A percentile compares a stretch with the other conserved stretches of the same genome.
Evolutionary conservation across 2,329 filamentous ascomycete species (phyloP).

Genomic region (Hypomyces perniciosus): DNA sequence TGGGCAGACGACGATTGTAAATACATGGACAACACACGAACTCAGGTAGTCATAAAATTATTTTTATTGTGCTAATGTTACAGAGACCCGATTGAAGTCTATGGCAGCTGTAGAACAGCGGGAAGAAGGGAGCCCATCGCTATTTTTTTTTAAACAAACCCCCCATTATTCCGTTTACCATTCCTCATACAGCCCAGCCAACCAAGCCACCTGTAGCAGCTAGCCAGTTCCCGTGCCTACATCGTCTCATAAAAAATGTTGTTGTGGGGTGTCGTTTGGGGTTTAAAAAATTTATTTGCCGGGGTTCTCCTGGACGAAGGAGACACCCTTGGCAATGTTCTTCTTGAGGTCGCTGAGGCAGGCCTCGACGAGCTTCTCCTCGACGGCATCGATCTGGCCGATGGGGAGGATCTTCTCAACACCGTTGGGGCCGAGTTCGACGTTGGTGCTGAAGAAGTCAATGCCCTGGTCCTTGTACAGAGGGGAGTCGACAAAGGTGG

Average conservation of each 20-base stretch:
- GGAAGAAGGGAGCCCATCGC: constrained; percentile 16
- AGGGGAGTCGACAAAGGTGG: constrained; percentile 92
- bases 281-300: constrained; percentile 43
- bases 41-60: background rate
- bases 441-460: constrained; percentile 92
- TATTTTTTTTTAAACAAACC: constrained; percentile 6
- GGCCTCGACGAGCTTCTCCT: constrained; percentile 85
- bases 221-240: constrained; percentile 9
- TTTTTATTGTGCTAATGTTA: constrained; percentile 25
- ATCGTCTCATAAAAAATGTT: background rate
- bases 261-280: background rate
- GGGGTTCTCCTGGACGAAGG: constrained; percentile 55
- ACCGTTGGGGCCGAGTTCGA: constrained; percentile 94
- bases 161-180: constrained; percentile 7
- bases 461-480: constrained; percentile 98
- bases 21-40: background rate
- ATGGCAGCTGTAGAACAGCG: constrained; percentile 26
- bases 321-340: constrained; percentile 90
- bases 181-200: constrained; percentile 14
- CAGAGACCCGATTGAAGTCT: constrained; percentile 30
- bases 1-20: background rate
- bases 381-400: constrained; percentile 75
- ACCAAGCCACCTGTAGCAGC: constrained; percentile 12
- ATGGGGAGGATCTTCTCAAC: constrained; percentile 89
- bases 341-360: constrained; percentile 79